Evolutionary conservation across 495 filamentous ascomycete species (phyloP).

Genomic region (Paragyromitra xinjiangensis): DNA sequence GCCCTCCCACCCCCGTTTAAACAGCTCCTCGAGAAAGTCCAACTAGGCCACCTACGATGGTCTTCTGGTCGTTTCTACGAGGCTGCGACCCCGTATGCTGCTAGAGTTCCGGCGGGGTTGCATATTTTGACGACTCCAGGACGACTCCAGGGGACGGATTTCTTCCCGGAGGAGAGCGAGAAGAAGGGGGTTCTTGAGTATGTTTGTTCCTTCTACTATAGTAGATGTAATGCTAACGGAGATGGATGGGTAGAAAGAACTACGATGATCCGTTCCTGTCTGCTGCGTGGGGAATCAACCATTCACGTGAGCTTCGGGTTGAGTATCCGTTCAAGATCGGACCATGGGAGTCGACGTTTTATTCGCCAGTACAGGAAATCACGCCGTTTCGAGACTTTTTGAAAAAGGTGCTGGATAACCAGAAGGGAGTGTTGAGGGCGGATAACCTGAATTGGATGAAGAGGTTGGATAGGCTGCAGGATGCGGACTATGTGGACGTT

Average conservation of each 20-base stretch:
- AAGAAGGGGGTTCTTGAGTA: slow-evolving; percentile 57
- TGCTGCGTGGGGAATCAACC: slow-evolving; percentile 36
- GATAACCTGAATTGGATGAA: slow-evolving; percentile 49
- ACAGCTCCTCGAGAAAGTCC: slow-evolving; percentile 69
- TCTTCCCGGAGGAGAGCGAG: slow-evolving; percentile 65
- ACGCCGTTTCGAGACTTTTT: slow-evolving; percentile 31
- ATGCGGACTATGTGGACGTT: slow-evolving; percentile 74
- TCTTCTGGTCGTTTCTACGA: slow-evolving; percentile 67
- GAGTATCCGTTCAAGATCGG: slow-evolving; percentile 42
- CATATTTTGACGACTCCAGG: slow-evolving; percentile 69
- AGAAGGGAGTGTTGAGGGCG: slow-evolving; percentile 11
- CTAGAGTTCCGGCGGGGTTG: slow-evolving; percentile 79
- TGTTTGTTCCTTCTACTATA: slow-evolving; percentile 39
- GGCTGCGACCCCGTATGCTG: slow-evolving; percentile 72
- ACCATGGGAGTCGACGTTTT: slow-evolving; percentile 36
- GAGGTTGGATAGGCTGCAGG: slow-evolving; percentile 29
- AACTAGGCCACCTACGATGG: slow-evolving; percentile 85
- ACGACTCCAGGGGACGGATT: slow-evolving; percentile 53
- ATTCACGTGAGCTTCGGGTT: slow-evolving; percentile 16
- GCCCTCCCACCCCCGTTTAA: slow-evolving; percentile 78
- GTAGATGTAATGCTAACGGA: slow-evolving; percentile 4
- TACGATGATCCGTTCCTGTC: slow-evolving; percentile 30
- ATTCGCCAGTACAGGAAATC: slow-evolving; percentile 46
- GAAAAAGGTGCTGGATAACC: slow-evolving; percentile 24
- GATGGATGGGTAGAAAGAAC: slow-evolving; percentile 2